Percentiles rank a stretch among this genome's conserved stretches.
phyloP scores from a whole-genome alignment of 2,329 filamentous ascomycete species.

The Didymella sp. region DNA sequence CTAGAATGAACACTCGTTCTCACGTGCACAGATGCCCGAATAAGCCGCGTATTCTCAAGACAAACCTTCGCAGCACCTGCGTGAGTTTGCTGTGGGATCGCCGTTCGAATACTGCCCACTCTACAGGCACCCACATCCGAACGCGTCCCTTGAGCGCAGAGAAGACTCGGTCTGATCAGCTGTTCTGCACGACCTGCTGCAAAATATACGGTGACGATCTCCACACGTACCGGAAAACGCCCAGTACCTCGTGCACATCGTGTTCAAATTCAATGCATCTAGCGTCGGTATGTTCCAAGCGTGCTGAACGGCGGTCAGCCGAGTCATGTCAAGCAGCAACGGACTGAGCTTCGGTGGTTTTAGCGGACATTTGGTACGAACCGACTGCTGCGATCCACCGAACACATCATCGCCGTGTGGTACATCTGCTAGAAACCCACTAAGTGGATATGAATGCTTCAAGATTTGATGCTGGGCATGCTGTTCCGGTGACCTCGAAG shows the following conservation, averaged over 20 bases:
- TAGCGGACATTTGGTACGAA: slow-evolving; percentile 17
- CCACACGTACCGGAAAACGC: slow-evolving; percentile 19
- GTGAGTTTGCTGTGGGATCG: slow-evolving; percentile 1
- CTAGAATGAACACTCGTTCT: slow-evolving; percentile 17
- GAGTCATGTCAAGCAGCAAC: slow-evolving; percentile 17
- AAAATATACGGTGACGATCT: slow-evolving; percentile 16
- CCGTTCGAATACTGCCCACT: neutral
- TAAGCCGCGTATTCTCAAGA: too few species aligned
- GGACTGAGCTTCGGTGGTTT: slow-evolving; percentile 14
- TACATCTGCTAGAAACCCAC: slow-evolving; percentile 12
- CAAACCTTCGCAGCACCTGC: slow-evolving; percentile 6
- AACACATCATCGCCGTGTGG: slow-evolving; percentile 22
- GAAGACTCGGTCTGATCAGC: slow-evolving; percentile 4
- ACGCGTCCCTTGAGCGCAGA: neutral
- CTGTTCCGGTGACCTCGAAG: slow-evolving; percentile 2
- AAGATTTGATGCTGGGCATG: slow-evolving; percentile 1
- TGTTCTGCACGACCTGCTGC: slow-evolving; percentile 5
- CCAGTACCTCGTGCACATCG: slow-evolving; percentile 7
- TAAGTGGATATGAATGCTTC: slow-evolving; percentile 3
- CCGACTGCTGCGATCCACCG: slow-evolving; percentile 12
- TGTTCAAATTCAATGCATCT: slow-evolving; percentile 3
- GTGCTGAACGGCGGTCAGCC: slow-evolving; percentile 16
- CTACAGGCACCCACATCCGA: neutral
- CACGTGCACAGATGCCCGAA: slow-evolving; percentile 8
- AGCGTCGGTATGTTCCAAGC: slow-evolving; percentile 6